Evolutionary conservation across 2,329 filamentous ascomycete genomes (phyloP).

Genomic region (Sarocladium kiliense): DNA sequence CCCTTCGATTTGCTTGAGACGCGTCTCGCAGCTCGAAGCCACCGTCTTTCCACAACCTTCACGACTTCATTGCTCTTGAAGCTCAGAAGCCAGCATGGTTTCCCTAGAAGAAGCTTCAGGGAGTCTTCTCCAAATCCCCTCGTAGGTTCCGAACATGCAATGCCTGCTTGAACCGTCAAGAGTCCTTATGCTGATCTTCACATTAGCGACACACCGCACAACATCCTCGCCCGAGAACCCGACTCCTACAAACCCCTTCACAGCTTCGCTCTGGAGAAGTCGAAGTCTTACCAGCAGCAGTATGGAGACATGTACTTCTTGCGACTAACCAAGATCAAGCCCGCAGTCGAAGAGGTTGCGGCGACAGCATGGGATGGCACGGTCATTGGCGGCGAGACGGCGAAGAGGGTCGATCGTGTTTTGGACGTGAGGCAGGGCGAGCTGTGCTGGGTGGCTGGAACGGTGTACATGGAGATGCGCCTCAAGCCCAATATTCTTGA

Average conservation of each 20-base stretch:
- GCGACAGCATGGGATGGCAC: conserved; percentile 71
- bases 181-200: neutral
- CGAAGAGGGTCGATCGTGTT: conserved; percentile 76
- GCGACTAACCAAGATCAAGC: conserved; percentile 81
- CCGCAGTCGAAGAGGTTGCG: conserved; percentile 71
- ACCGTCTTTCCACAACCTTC: neutral
- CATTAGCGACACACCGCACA: conserved; percentile 27
- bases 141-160: conserved; percentile 18
- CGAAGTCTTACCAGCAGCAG: conserved; percentile 82
- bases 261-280: conserved; percentile 67
- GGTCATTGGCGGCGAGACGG: conserved; percentile 70
- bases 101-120: conserved; percentile 26
- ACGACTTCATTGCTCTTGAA: neutral
- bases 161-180: neutral
- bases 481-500: conserved; percentile 94
- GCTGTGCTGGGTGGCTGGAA: conserved; percentile 91
- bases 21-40: conserved; percentile 3
- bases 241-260: conserved; percentile 68
- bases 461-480: conserved; percentile 95
- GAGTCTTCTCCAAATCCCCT: conserved; percentile 27
- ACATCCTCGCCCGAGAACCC: conserved; percentile 45
- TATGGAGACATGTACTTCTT: conserved; percentile 98
- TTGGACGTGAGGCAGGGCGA: conserved; percentile 94
- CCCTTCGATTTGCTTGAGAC: neutral
- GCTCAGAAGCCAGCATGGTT: conserved; percentile 22